Evolutionary conservation across 2,329 filamentous ascomycete genomes (phyloP).

Genomic region (Chalaropsis thielavioides): DNA sequence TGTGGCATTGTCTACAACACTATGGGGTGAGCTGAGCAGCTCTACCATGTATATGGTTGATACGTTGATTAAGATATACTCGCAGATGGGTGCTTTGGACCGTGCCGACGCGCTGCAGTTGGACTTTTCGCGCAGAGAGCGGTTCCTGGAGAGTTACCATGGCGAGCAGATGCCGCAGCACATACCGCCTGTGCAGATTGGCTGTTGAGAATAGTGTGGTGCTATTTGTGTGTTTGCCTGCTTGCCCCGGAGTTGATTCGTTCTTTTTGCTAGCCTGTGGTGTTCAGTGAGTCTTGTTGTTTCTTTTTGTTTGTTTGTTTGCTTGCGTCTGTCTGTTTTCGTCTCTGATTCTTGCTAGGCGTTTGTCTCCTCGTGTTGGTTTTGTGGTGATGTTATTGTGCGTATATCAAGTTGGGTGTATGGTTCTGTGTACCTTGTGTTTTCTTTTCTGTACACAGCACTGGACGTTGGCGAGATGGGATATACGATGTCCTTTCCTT

Average conservation of each 20-base stretch:
- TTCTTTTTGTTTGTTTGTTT: conserved; percentile 5
- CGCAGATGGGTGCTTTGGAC: conserved; percentile 12
- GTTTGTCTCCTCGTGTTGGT: not conserved
- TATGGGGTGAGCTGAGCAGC: conserved; percentile 15
- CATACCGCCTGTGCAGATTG: conserved; percentile 14
- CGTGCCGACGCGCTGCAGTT: conserved; percentile 6
- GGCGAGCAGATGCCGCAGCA: conserved; percentile 9
- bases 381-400: not conserved
- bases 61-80: conserved; percentile 17
- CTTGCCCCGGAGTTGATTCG: not conserved
- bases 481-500: not conserved
- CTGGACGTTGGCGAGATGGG: not conserved
- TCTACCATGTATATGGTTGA: conserved; percentile 17
- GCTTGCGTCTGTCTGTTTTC: not conserved
- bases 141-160: conserved; percentile 14
- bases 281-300: not conserved
- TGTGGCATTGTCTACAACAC: conserved; percentile 9
- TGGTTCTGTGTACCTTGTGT: not conserved
- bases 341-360: not conserved
- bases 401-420: not conserved
- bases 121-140: conserved; percentile 10
- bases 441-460: not conserved
- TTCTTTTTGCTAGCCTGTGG: not conserved
- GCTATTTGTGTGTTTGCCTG: not conserved
- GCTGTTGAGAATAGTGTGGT: not conserved